Evolutionary conservation across 805 yeast species (phyloP), one percentile per base, ranked within the genome.

Genomic region (Nakazawaea peltata): DNA sequence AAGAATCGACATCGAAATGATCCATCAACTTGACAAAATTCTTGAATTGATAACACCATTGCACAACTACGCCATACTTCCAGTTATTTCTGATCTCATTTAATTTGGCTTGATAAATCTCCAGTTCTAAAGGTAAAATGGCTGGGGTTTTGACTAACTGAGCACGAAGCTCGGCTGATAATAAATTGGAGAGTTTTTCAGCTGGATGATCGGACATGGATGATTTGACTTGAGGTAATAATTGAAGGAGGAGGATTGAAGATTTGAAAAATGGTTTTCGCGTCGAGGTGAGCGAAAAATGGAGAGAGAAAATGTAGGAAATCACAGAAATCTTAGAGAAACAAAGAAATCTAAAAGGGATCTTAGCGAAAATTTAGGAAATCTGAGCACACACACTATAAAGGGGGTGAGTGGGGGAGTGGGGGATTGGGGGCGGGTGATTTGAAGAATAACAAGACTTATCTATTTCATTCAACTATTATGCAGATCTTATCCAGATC

Each of bases 21-120:
- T 76, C 82, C 10, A 59, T 57, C 36, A 78, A 50, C 44, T 63
- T 71, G 24, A 77, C 50, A 32, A 64, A 61, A 17, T 74, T 75
- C 36, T 77, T 67, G 50, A 70, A 67, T 31, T 65, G 58, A 41
- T 65, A 65, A 19, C 77, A 50, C 84, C 84, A 77, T 50, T 76
- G 74, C 10, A 73, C 51, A 3, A 65, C 53, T 36, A 50, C 63
- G 8, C 61, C 56, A 41, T 54, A 67, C 27, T 56, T 53, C 51
- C 54, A 54, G 31, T 61, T 53, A 36, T 52, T 53, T 44, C 72
- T 49, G 8, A 67, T 36, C 10, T 50, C 51, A 4, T 37, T 38
- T 24, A 67, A 39, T 27, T 49, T 53, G 2, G 35, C 32, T 12
- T 36, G 35, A 39, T 66, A 61, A 3, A 54, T 49, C 10, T 56